phyloP scores from a whole-genome alignment of 2,329 filamentous ascomycete species.

The Dactylellina haptotyla region DNA sequence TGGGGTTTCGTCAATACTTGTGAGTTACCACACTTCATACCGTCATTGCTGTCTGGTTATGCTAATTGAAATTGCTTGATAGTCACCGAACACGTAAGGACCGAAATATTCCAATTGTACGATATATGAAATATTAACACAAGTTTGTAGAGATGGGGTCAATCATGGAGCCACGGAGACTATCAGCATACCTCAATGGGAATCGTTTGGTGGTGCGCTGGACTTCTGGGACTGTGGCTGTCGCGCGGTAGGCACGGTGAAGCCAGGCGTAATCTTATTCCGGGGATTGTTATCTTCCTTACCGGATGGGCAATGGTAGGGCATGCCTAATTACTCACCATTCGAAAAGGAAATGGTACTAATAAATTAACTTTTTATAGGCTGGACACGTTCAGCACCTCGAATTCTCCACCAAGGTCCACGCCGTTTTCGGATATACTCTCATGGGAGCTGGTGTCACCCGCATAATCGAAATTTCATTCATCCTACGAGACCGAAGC shows the following conservation, averaged over 20 bases:
- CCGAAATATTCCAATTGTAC: background rate
- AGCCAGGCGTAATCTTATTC: constrained; percentile 91
- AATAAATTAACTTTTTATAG: constrained; percentile 9
- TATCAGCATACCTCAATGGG: constrained; percentile 99
- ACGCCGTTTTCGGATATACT: constrained; percentile 90
- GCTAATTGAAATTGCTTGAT: constrained; percentile 2
- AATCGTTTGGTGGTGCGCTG: constrained; percentile 97
- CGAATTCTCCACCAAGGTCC: constrained; percentile 85
- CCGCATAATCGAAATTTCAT: constrained; percentile 89
- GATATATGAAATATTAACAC: background rate
- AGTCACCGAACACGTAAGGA: constrained; percentile 78
- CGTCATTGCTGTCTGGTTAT: background rate
- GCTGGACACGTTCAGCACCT: constrained; percentile 86
- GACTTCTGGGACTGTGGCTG: constrained; percentile 89
- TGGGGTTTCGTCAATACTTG: constrained; percentile 96
- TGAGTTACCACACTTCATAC: constrained; percentile 12
- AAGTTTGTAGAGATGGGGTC: constrained; percentile 75
- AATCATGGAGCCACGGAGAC: constrained; percentile 88
- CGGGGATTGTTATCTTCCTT: constrained; percentile 86
- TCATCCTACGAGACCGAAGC: constrained; percentile 79
- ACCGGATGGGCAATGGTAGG: constrained; percentile 88
- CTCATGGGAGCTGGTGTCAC: constrained; percentile 88
- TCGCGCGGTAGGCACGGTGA: constrained; percentile 82
- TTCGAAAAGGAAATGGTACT: background rate
- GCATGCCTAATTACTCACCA: background rate